Evolutionary conservation across 805 yeast genomes (phyloP).

Genomic region (Ascoidea tarda): DNA sequence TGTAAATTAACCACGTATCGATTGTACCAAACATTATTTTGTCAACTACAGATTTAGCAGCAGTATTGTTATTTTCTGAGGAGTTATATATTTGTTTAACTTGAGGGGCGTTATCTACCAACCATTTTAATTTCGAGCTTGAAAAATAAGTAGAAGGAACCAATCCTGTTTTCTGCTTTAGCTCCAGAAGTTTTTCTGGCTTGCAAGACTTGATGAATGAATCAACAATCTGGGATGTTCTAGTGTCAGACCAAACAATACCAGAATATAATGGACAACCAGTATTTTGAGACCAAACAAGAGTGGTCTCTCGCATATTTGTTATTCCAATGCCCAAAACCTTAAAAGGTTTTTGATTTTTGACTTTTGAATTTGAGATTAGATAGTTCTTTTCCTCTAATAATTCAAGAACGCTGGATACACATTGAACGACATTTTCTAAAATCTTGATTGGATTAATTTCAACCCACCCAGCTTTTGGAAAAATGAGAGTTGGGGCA

Average conservation of each 20-base stretch:
- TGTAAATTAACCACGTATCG: constrained; percentile 86
- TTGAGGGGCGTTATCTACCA: constrained; percentile 61
- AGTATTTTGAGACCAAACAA: constrained; percentile 74
- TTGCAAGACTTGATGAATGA: no score
- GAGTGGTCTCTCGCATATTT: constrained; percentile 91
- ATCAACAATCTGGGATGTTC: constrained; percentile 63
- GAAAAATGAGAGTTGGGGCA: constrained; percentile 59
- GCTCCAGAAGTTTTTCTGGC: constrained; percentile 16
- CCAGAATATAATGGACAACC: constrained; percentile 79
- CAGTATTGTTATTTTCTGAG: constrained; percentile 23
- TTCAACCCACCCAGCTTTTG: constrained; percentile 88
- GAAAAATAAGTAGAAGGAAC: constrained; percentile 88
- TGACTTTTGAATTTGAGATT: constrained; percentile 14
- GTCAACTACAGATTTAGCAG: constrained; percentile 27
- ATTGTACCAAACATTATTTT: constrained; percentile 84
- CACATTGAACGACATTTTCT: constrained; percentile 68
- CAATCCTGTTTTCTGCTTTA: constrained; percentile 58
- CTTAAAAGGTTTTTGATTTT: constrained; percentile 37
- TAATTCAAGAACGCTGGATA: constrained; percentile 47
- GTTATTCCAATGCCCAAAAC: constrained; percentile 78
- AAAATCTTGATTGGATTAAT: constrained; percentile 78
- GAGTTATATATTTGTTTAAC: constrained; percentile 47
- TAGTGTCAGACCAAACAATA: constrained; percentile 92
- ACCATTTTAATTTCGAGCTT: constrained; percentile 82
- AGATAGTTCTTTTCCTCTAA: constrained; percentile 44